Base-by-base conservation (phyloP, 2,329 filamentous ascomycete genomes). In the Hyphodiscus sp. region DNA sequence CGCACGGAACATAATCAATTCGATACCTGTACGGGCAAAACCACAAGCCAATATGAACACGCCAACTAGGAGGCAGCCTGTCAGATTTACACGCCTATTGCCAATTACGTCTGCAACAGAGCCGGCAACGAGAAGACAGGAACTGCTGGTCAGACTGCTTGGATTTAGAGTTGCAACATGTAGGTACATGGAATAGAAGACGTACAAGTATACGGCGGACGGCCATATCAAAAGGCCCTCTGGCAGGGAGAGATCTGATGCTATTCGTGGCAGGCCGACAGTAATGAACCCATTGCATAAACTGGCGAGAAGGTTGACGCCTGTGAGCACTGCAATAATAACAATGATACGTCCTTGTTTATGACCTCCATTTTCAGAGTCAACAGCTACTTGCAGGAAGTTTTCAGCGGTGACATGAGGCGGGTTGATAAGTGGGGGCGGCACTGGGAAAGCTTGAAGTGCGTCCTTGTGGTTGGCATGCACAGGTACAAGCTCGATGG, bases 81-180 rank as follows among this genome's bases (percentile, higher is more conserved):
- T 65, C 2, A 78, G 64, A 52, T 76, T 73, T 61, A 77, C 73
- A 33, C 66, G 61, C 30, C 73, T 62, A 38, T 67, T 68, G 0
- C 77, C 77, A 1, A 79, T 64, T 0, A 75, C 70, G 62, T 80
- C 76, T 7, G 78, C 71, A 10, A 80, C 63, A 1, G 76, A 74
- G 1, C 77, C 77, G 0, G 74, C 68, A 6, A 79, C 60, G 2
- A 80, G 68, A 1, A 80, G 71, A 1, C 70, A 72, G 51, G 73
- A 76, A 51, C 61, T 73, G 71, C 55, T 70, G 71, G 5, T 73
- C 71, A 46, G 76, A 13, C 65, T 56, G 42, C 42, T 45, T 20
- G 42, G 9, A 45, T 16, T 45, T n/a, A 45, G 42, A 16, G 16
- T 8, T 19, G 18, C 42, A 16, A 13, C 9, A 45, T 11, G 18